A percentile compares a stretch with the other conserved stretches of the same genome.
These are phyloP conservation scores for Sabuloglossum arenarium DNA, from an alignment of 495 filamentous ascomycete genomes.

Conservation along the genomic window DNA sequence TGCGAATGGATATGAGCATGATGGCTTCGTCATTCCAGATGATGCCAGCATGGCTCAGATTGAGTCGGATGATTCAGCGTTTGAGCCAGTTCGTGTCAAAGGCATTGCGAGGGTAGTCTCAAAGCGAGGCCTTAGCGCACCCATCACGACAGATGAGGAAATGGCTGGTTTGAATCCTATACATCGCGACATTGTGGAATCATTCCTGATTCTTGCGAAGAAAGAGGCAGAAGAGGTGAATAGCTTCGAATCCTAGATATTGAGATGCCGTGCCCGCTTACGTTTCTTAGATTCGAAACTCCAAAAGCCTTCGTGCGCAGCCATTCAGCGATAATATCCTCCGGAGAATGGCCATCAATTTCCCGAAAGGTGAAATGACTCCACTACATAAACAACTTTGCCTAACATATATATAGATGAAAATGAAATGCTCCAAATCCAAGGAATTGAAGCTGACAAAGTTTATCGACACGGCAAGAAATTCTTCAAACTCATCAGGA, in stretches of 20 bases:
- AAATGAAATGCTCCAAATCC: slow-evolving; percentile 42
- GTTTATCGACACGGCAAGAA: slow-evolving; percentile 44
- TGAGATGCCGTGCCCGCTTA: not conserved
- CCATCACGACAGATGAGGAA: slow-evolving; percentile 49
- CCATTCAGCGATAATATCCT: slow-evolving; percentile 64
- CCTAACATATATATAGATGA: slow-evolving; percentile 12
- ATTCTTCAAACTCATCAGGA: slow-evolving; percentile 42
- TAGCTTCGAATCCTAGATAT: not conserved
- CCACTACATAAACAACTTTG: not conserved
- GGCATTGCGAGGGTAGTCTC: slow-evolving; percentile 16
- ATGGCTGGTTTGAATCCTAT: slow-evolving; percentile 38
- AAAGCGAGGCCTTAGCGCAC: slow-evolving; percentile 32
- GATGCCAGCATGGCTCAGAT: slow-evolving; percentile 20
- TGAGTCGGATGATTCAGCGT: slow-evolving; percentile 29
- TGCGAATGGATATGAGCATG: slow-evolving; percentile 24
- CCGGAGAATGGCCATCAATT: slow-evolving; percentile 65
- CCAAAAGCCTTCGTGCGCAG: slow-evolving; percentile 33
- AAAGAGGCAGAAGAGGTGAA: slow-evolving; percentile 34
- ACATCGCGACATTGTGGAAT: slow-evolving; percentile 40
- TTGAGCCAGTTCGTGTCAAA: slow-evolving; percentile 32
- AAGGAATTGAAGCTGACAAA: slow-evolving; percentile 46
- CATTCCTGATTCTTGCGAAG: slow-evolving; percentile 44
- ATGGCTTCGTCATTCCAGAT: slow-evolving; percentile 31
- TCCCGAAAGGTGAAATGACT: slow-evolving; percentile 33
- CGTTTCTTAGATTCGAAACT: slow-evolving; percentile 31